Base-by-base conservation (phyloP, 768 basidiomycete genomes). In the Hygrophorus pudorinus region DNA sequence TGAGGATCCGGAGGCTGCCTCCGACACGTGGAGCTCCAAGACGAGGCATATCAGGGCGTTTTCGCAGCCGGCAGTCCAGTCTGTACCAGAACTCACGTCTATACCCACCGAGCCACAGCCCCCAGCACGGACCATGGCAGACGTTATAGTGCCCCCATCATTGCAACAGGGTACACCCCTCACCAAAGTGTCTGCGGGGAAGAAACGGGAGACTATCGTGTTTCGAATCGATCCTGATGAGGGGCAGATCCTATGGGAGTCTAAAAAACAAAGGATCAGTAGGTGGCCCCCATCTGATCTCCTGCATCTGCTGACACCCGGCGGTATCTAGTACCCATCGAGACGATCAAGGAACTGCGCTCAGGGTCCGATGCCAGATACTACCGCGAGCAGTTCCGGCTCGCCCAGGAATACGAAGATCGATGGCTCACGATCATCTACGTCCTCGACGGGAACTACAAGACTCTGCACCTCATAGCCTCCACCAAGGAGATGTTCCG, bases 351-450 rank as follows among this genome's bases (percentile, higher is more conserved):
- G 49, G 92, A 96, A 57, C 75, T 96, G 14, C 85, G 92, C 16
- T 73, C 81, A 3, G 86, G 83, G 6, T 58, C 76, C 1, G 82
- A 87, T 41, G 81, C 85, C 2, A 71, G 79, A 8, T 80, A 83
- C 59, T 80, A 87, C 56, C 78, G 85, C 47, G 73, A 81, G 46
- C 82, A 81, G 52, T 84, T 83, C 54, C 78, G 79, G 54, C 71
- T 86, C 21, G 66, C 82, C 0, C 64, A 70, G 42, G 75, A 81
- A 43, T 78, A 73, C 51, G 78, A 86, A 54, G 72, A 79, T 49
- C 75, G 84, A 21, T 96, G 91, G 88, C 71, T 94, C 48, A 87
- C 87, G 0, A 78, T 94, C 65, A 74, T 92, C 46, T 92, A 94
- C 58, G 76, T 86, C 40, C 65, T 82, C 45, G 79, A 82, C 44